Evolutionary conservation across 306 rosid genomes (phyloP).

Genomic region (Rosa multiflora): DNA sequence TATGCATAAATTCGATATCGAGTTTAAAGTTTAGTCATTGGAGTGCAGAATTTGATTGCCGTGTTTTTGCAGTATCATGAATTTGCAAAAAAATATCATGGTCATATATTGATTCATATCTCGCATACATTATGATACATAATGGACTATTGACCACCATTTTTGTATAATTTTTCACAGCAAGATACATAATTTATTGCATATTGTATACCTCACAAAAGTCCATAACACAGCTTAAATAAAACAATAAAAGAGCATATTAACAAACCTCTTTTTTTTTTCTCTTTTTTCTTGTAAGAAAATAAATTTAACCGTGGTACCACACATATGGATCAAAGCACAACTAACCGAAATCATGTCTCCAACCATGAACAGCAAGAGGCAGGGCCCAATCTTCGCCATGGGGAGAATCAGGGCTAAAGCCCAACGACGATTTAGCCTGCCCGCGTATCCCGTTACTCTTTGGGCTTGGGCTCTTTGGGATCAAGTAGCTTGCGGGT

Average conservation of each 20-base stretch:
- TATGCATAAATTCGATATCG: too few species aligned
- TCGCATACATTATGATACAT: not conserved
- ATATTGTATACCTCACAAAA: not conserved
- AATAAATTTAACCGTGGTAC: not conserved
- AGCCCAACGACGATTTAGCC: constrained; percentile 39
- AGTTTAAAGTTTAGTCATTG: too few species aligned
- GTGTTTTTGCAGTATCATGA: not conserved
- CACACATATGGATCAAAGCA: constrained; percentile 14
- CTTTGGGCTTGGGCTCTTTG: constrained; percentile 67
- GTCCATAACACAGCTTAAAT: not conserved
- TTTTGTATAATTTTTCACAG: not conserved
- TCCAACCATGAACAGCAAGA: constrained; percentile 54
- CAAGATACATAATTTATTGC: not conserved
- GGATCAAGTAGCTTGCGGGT: constrained; percentile 23
- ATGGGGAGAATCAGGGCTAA: constrained; percentile 37
- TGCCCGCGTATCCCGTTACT: constrained; percentile 36
- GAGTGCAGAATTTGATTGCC: not conserved
- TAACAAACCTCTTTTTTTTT: not conserved
- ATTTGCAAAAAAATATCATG: not conserved
- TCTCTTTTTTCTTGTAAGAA: too few species aligned
- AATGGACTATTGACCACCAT: not conserved
- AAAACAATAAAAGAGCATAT: not conserved
- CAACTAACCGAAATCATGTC: constrained; percentile 38
- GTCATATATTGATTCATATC: not conserved
- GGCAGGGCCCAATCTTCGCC: constrained; percentile 68